These are phyloP conservation scores for Phytopythium delawarense DNA, from an alignment of 352 stramenopile genomes.

Conservation along the genomic window DNA sequence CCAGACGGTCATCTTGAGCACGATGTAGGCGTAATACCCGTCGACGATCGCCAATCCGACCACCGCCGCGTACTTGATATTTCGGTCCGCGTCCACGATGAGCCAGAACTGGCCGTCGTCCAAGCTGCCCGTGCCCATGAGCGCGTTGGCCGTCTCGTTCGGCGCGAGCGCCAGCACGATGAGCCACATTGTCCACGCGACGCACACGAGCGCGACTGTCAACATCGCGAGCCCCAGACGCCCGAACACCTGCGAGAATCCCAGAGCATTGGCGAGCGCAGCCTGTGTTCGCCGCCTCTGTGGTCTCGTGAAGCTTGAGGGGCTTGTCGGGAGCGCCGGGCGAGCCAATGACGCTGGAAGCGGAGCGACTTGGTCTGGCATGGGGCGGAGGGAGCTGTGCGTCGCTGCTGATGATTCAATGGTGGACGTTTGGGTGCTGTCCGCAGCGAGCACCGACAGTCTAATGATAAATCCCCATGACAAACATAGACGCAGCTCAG, in stretches of 20 bases:
- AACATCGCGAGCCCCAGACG: constrained; percentile 8
- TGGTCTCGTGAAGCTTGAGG: not conserved
- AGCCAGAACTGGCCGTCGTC: constrained; percentile 29
- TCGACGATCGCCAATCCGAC: constrained; percentile 6
- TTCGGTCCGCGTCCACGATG: constrained; percentile 12
- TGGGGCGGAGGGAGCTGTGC: not conserved
- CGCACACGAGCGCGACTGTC: constrained; percentile 9
- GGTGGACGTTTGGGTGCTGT: not conserved
- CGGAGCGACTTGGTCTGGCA: not conserved
- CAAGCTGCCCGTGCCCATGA: constrained; percentile 24
- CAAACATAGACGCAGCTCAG: too few species aligned
- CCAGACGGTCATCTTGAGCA: constrained; percentile 35
- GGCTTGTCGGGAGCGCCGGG: not conserved
- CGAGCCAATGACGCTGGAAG: not conserved
- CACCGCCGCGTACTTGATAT: constrained; percentile 12
- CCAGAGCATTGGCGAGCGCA: not conserved
- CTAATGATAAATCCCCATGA: not conserved
- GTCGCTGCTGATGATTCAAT: too few species aligned
- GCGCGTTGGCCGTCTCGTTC: constrained; percentile 19
- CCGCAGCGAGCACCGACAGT: not conserved
- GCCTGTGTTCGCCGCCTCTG: not conserved
- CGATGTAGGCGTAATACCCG: constrained; percentile 37
- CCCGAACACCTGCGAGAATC: not conserved
- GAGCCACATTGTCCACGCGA: constrained; percentile 24
- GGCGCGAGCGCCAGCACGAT: constrained; percentile 18